Base-by-base conservation (phyloP, 805 yeast genomes). In the Ogataea chonburiensis region DNA sequence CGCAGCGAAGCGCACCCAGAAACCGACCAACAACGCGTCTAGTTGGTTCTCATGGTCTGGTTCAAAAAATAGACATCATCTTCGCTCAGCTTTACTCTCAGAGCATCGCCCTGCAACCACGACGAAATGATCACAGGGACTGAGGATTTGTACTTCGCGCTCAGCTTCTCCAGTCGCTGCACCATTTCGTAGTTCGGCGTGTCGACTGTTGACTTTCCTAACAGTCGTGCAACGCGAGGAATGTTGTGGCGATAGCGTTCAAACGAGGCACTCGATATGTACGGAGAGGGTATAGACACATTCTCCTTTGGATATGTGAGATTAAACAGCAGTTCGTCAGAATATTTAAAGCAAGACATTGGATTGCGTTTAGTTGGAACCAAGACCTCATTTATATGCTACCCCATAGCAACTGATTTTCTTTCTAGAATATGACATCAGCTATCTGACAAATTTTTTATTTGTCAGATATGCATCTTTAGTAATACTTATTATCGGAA, bases 51-150 rank as follows among this genome's bases (percentile, higher is more conserved):
- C 16, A 33, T 7, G 3, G 40, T 27, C 24, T 49, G 45, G 27
- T 52, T 45, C 14, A 52, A 37, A 17, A 29, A 42, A 4, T 21
- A 13, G 11, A 49, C 19, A 19, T 52, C 56, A 4, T 38, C 42
- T n/a, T 39, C 37, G 10, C 35, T 34, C 23, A 52, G 37, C 6
- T 31, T 35, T 10, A 46, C 39, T 24, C 31, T 37, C 10, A 37
- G 18, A 3, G 28, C 23, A 17, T 21, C 20, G 15, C 17, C 19
- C 8, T 38, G 35, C 12, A 44, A 35, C 53, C 54, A 49, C 23
- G 52, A 47, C 5, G 49, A 36, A 17, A 53, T 45, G 14, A 53
- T 45, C 6, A 47, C 39, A 2, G 55, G 55, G 23, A 51, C 53
- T 1, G 56, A 46, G 17, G 48, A 31, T 28, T 51, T 48, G 38